phyloP scores from a whole-genome alignment of 129 eudicot genomes.

The Artemisia tridentata region DNA sequence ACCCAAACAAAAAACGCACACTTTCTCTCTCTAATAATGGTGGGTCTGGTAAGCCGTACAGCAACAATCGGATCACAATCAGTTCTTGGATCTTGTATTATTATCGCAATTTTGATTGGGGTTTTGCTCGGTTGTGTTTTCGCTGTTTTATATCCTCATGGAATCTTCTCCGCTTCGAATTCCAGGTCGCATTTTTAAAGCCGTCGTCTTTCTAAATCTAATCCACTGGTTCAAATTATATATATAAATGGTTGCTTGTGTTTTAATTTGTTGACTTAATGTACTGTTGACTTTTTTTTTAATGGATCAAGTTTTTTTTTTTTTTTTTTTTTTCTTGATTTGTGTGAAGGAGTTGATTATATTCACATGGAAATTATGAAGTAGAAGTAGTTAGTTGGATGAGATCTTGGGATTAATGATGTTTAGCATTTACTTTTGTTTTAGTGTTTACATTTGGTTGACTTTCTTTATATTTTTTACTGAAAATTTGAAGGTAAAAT shows the following conservation, averaged over 20 bases:
- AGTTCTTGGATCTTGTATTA: slow-evolving; percentile 57
- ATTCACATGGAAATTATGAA: not conserved
- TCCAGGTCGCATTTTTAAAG: slow-evolving; percentile 10
- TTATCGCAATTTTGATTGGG: slow-evolving; percentile 60
- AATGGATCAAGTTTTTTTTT: slow-evolving; percentile 7
- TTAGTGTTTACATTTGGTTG: no score
- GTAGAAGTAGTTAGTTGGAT: not conserved
- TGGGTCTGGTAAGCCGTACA: slow-evolving; percentile 46
- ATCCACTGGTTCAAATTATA: slow-evolving; percentile 45
- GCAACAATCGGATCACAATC: slow-evolving; percentile 47
- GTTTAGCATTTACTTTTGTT: no score
- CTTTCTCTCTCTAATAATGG: no score
- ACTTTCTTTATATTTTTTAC: no score
- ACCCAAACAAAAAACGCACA: no score
- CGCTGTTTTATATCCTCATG: slow-evolving; percentile 67
- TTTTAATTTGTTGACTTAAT: slow-evolving; percentile 19
- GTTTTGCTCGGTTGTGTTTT: slow-evolving; percentile 54
- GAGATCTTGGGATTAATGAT: not conserved
- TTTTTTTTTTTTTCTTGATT: slow-evolving; percentile 24
- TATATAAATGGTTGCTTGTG: slow-evolving; percentile 13
- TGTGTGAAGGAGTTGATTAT: not conserved
- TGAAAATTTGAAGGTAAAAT: no score
- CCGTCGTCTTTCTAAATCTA: slow-evolving; percentile 46
- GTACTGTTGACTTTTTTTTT: slow-evolving; percentile 19
- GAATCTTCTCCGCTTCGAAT: slow-evolving; percentile 39